Conservation (phyloP, 2,329 filamentous ascomycete genomes). For the Sphaceloma murrayae region DNA sequence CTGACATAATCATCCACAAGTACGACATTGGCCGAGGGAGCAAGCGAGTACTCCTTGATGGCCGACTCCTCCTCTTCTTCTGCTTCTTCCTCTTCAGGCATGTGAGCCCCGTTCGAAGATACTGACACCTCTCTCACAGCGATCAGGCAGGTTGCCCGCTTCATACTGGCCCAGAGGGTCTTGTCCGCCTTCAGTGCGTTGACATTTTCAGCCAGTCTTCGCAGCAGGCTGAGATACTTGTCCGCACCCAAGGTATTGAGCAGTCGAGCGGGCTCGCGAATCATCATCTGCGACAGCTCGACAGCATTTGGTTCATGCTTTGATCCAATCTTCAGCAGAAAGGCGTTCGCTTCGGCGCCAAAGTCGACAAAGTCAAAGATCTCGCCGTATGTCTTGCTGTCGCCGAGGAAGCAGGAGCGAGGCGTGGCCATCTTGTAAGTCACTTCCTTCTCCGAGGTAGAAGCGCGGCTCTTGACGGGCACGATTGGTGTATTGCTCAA, state of each 20-base stretch:
- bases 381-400: conserved; percentile 62
- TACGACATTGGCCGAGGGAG: conserved; percentile 60
- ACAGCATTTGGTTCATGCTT: conserved; percentile 81
- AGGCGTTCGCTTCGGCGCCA: conserved; percentile 74
- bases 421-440: conserved; percentile 54
- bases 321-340: conserved; percentile 78
- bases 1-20: conserved; percentile 82
- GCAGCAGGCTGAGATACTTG: conserved; percentile 76
- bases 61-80: conserved; percentile 40
- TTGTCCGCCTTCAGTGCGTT: conserved; percentile 65
- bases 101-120: conserved; percentile 46
- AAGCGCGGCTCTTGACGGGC: conserved; percentile 44
- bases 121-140: conserved; percentile 64
- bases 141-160: conserved; percentile 64
- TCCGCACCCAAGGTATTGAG: conserved; percentile 73
- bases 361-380: conserved; percentile 98
- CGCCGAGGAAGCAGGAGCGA: conserved; percentile 69
- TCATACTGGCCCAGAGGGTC: conserved; percentile 66
- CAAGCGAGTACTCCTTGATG: conserved; percentile 70
- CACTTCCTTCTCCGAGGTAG: conserved; percentile 34
- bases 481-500: conserved; percentile 61
- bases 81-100: conserved; percentile 33
- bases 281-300: conserved; percentile 77
- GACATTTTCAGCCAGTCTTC: conserved; percentile 67
- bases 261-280: conserved; percentile 71